Evolutionary conservation across 139 green algal genomes (phyloP), one percentile per base, ranked within the genome.

Genomic region (Tetraselmis chui): DNA sequence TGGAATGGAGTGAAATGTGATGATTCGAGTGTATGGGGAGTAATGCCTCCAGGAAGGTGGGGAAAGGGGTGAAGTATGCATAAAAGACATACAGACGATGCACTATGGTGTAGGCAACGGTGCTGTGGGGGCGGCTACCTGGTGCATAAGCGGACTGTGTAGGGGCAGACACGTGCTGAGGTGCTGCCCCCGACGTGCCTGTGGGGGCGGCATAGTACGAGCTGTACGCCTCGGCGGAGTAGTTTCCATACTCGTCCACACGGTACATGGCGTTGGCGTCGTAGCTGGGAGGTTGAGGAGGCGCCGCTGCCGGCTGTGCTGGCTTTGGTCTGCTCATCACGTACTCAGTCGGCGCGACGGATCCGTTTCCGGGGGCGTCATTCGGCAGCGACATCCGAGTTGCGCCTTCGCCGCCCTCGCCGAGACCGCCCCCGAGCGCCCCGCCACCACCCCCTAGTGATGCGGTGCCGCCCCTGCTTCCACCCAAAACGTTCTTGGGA

Each of bases 401-500:
- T 5, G 11, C 45, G 45, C 45, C 45, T 18, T 67, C 45, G 5
- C 45, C 45, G 11, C 45, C 45, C 5, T 5, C 45, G 45, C 45
- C 45, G 11, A 67, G 45, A 18, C 45, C 45, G 45, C 45, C 45
- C 45, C 45, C 45, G 11, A 67, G 18, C 11, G 11, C 45, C 11
- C 45, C 45, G 45, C 45, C 45, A 5, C 5, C 11, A 74, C 79
- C 30, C 76, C 79, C 23, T 59, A 31, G 75, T 82, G 82, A 23
- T 59, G 59, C 0, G 11, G 59, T 18, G 26, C 11, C 5, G 76
- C 76, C 2, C 59, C 32, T 0, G 45, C 45, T 5, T 5, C 18
- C 18, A 25, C 45, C 45, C 11, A 18, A 18, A 18, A 77, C 78
- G n/a, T 90, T 82, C 74, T 92, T 93, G 28, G 92, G 92, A 2